Percentiles rank a stretch among this genome's conserved stretches.
phyloP scores from a whole-genome alignment of 305 asterid genomes.

The Fraxinus platypoda region DNA sequence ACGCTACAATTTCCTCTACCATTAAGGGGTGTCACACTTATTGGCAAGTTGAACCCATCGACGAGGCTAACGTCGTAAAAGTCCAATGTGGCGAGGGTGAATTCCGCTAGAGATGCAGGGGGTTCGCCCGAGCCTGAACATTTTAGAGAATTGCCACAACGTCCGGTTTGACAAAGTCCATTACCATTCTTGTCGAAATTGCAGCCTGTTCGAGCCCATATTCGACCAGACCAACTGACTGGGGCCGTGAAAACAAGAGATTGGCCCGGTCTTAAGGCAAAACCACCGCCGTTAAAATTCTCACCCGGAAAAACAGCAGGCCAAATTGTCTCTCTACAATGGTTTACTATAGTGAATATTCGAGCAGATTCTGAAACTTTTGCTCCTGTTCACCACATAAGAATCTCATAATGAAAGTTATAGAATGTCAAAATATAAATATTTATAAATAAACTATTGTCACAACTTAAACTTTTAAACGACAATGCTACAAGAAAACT shows the following conservation, averaged over 20 bases:
- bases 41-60: conserved; percentile 79
- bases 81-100: conserved; percentile 56
- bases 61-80: conserved; percentile 89
- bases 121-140: conserved; percentile 64
- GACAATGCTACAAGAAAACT: neutral
- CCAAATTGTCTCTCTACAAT: conserved; percentile 85
- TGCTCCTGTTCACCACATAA: conserved; percentile 34
- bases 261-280: conserved; percentile 55
- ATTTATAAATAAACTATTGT: neutral
- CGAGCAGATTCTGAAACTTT: conserved; percentile 48
- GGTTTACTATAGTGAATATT: conserved; percentile 69
- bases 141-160: conserved; percentile 64
- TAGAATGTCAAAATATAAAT: neutral
- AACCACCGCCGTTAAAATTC: conserved; percentile 70
- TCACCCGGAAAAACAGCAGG: conserved; percentile 79
- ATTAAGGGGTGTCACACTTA: conserved; percentile 58
- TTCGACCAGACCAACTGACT: conserved; percentile 69
- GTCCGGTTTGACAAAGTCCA: conserved; percentile 73
- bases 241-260: conserved; percentile 66
- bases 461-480: neutral
- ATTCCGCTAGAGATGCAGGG: conserved; percentile 78
- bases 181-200: conserved; percentile 66
- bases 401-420: neutral
- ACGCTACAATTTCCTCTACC: conserved; percentile 69
- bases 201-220: conserved; percentile 91